phyloP scores from a whole-genome alignment of 768 basidiomycete genomes.

The Candolleomyces eurysporus region DNA sequence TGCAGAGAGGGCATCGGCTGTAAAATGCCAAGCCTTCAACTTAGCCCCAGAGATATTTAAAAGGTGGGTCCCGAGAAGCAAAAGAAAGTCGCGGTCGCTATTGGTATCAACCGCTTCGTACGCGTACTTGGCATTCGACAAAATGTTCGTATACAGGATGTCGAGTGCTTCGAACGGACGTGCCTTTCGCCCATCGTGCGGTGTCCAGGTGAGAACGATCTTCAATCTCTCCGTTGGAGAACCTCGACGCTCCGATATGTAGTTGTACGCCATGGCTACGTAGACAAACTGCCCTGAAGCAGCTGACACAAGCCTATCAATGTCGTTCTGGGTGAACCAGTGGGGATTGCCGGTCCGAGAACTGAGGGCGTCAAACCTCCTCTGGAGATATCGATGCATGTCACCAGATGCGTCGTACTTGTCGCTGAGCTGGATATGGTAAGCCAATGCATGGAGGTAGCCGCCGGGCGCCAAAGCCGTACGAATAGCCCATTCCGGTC shows the following conservation, averaged over 20 bases:
- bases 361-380: not conserved
- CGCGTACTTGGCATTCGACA: not conserved
- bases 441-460: not conserved
- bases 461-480: not conserved
- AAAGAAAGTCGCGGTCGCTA: not conserved
- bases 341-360: not conserved
- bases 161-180: not conserved
- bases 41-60: no score
- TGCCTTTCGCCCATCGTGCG: not conserved
- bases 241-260: not conserved
- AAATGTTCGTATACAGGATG: not conserved
- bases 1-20: no score
- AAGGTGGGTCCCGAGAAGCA: no score
- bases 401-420: not conserved
- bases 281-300: slow-evolving; percentile 7
- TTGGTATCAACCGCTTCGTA: not conserved
- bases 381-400: not conserved
- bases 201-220: not conserved
- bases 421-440: not conserved
- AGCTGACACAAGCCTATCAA: not conserved
- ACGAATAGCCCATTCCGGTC: no score
- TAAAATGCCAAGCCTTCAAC: no score
- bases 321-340: not conserved
- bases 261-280: not conserved
- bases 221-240: not conserved